Percentiles rank a stretch among this genome's conserved stretches.
phyloP scores from a whole-genome alignment of 2,329 filamentous ascomycete genomes.

The Botrytis byssoidea region DNA sequence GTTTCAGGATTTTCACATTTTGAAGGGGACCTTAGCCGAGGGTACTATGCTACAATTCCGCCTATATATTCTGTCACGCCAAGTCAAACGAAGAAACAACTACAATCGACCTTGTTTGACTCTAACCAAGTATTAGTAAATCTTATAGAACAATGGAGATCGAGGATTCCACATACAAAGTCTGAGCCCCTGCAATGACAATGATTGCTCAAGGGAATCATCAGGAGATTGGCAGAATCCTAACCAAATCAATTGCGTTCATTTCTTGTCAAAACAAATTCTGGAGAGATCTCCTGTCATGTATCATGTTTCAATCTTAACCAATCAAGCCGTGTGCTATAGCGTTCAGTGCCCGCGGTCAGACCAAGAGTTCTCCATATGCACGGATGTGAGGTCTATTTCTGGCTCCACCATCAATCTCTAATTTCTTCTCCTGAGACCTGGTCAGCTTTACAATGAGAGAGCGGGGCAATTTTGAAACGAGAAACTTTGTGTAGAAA shows the following conservation, averaged over 20 bases:
- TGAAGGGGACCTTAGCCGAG: background rate
- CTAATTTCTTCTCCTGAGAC: constrained; percentile 23
- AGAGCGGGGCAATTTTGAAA: background rate
- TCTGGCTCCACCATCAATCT: constrained; percentile 20
- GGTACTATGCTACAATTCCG: background rate
- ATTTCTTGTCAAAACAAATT: background rate
- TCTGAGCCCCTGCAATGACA: background rate
- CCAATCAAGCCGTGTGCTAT: background rate
- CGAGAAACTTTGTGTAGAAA: background rate
- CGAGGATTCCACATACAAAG: background rate
- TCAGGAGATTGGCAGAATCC: background rate
- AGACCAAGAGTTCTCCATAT: constrained; percentile 4
- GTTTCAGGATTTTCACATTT: background rate
- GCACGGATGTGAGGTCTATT: constrained; percentile 13
- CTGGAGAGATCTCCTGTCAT: background rate
- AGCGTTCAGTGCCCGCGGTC: background rate
- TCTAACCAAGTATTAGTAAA: background rate
- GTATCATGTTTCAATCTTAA: background rate
- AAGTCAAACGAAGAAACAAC: constrained; percentile 1
- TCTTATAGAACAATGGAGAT: background rate
- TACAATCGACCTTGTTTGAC: background rate
- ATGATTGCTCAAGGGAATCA: background rate
- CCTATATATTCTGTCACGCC: background rate
- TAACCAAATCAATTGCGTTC: background rate
- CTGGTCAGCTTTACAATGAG: background rate